Percentiles rank a stretch among this genome's conserved stretches.
These are phyloP conservation scores for Thielaviopsis populi DNA, from an alignment of 2,329 filamentous ascomycete species.

Conservation along the genomic window DNA sequence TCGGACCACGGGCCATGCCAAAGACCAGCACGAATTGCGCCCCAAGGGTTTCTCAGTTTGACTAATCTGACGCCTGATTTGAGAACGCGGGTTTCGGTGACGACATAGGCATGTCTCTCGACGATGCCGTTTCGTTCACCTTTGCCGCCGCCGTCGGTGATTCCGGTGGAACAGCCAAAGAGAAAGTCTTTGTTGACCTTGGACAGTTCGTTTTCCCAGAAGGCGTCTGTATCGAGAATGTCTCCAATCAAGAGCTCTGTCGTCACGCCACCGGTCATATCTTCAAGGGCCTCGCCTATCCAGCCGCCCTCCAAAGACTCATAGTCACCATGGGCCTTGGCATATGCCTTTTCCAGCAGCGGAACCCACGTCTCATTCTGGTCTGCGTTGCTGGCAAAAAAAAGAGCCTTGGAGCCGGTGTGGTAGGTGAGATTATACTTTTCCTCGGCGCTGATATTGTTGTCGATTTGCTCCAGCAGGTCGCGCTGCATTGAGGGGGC, in stretches of 20 bases:
- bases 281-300: slow-evolving; percentile 44
- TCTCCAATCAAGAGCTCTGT: slow-evolving; percentile 51
- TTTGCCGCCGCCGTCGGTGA: slow-evolving; percentile 29
- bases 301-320: slow-evolving; percentile 55
- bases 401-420: slow-evolving; percentile 60
- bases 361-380: slow-evolving; percentile 74
- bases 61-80: slow-evolving; percentile 39
- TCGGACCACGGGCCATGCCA: slow-evolving; percentile 48
- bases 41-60: slow-evolving; percentile 47
- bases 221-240: slow-evolving; percentile 46
- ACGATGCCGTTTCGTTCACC: slow-evolving; percentile 41
- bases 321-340: slow-evolving; percentile 71
- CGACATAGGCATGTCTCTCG: slow-evolving; percentile 45
- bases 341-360: slow-evolving; percentile 67
- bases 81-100: slow-evolving; percentile 25
- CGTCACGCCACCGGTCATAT: slow-evolving; percentile 50
- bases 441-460: slow-evolving; percentile 51
- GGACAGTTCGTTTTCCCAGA: slow-evolving; percentile 66
- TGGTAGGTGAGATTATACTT: slow-evolving; percentile 58
- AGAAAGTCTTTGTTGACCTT: slow-evolving; percentile 66
- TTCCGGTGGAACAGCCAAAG: slow-evolving; percentile 41
- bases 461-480: slow-evolving; percentile 59
- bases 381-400: slow-evolving; percentile 61
- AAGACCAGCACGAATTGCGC: slow-evolving; percentile 30
- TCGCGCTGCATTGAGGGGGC: slow-evolving; percentile 61